A percentile compares a stretch with the other conserved stretches of the same genome.
Evolutionary conservation across 805 yeast species (phyloP).

Genomic region (Hermanozyma aechmeae): DNA sequence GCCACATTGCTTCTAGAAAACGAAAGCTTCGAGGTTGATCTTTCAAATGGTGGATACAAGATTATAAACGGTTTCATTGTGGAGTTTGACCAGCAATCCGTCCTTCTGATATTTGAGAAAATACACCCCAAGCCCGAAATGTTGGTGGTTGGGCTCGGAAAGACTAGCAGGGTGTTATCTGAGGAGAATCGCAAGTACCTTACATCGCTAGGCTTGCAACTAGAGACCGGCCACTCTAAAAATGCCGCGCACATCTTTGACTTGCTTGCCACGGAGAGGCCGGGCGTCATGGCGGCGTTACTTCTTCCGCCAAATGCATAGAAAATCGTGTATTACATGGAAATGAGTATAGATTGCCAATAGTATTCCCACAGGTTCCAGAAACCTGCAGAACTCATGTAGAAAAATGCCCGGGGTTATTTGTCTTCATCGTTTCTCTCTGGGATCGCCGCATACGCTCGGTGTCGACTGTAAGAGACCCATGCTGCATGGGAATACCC

Average conservation of each 20-base stretch:
- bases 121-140: constrained; percentile 74
- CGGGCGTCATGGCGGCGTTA: constrained; percentile 63
- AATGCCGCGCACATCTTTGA: constrained; percentile 67
- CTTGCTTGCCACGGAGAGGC: constrained; percentile 71
- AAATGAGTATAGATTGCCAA: no score
- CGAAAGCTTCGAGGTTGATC: constrained; percentile 54
- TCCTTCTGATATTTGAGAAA: constrained; percentile 40
- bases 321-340: no score
- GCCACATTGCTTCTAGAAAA: constrained; percentile 45
- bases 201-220: constrained; percentile 53
- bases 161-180: constrained; percentile 51
- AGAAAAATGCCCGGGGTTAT: no score
- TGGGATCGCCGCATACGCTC: no score
- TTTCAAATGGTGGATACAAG: constrained; percentile 38
- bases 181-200: constrained; percentile 43
- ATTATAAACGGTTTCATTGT: constrained; percentile 42
- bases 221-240: constrained; percentile 55
- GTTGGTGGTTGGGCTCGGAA: constrained; percentile 63
- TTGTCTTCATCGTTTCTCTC: no score
- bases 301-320: constrained; percentile 60
- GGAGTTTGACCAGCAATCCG: constrained; percentile 32
- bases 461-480: no score
- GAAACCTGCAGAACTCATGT: no score
- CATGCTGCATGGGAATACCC: no score
- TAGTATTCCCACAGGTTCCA: no score